Evolutionary conservation across 2,329 filamentous ascomycete genomes (phyloP).

Genomic region (Capronia coronata): DNA sequence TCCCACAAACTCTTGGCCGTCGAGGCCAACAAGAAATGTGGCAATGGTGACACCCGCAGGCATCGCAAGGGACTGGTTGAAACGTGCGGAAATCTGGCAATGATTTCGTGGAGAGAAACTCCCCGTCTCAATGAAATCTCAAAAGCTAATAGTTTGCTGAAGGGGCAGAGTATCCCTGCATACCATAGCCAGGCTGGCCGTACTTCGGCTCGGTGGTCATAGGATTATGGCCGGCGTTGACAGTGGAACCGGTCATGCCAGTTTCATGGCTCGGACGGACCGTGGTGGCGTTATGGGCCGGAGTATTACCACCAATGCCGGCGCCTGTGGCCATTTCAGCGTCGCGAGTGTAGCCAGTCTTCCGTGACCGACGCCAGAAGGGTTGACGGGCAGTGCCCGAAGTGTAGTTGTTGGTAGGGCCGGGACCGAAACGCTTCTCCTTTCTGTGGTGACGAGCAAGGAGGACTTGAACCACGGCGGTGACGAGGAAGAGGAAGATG

Average conservation of each 20-base stretch:
- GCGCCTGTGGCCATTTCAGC: constrained; percentile 40
- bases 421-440: constrained; percentile 65
- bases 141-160: constrained; percentile 7
- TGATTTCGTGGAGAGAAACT: too few relatives aligned
- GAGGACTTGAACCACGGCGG: constrained; percentile 60
- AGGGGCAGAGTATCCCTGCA: constrained; percentile 5
- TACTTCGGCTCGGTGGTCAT: constrained; percentile 33
- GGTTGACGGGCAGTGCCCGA: constrained; percentile 47
- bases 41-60: too few relatives aligned
- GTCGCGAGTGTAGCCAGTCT: constrained; percentile 35
- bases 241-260: constrained; percentile 46
- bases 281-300: neutral
- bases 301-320: constrained; percentile 20
- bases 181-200: constrained; percentile 27
- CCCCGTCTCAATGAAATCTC: too few relatives aligned
- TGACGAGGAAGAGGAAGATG: constrained; percentile 74
- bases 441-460: constrained; percentile 66
- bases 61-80: too few relatives aligned
- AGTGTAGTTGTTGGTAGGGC: constrained; percentile 62
- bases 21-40: too few relatives aligned
- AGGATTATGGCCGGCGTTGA: constrained; percentile 29
- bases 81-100: too few relatives aligned
- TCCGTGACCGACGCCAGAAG: constrained; percentile 41
- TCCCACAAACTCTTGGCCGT: too few relatives aligned
- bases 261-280: constrained; percentile 45